Conservation (phyloP, 768 basidiomycete genomes). For the Lactarius akahatsu region DNA sequence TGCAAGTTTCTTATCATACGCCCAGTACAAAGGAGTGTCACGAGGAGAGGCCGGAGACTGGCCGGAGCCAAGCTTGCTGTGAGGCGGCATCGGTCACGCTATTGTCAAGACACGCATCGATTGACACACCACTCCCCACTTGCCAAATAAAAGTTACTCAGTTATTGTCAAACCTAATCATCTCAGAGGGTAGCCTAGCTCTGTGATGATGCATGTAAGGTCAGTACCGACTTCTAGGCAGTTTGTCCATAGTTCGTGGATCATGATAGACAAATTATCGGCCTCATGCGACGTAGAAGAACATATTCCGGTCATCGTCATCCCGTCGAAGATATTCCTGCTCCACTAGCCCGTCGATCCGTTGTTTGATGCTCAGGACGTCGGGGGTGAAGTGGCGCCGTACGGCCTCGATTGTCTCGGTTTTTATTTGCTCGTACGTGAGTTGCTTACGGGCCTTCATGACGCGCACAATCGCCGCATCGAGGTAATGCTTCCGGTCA, state of each 20-base stretch:
- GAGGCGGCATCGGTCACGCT: not conserved
- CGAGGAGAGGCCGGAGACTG: not conserved
- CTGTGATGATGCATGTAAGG: not conserved
- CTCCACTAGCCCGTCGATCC: slow-evolving; percentile 81
- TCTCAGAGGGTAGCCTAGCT: not conserved
- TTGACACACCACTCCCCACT: not conserved
- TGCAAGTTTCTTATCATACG: not conserved
- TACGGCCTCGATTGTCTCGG: slow-evolving; percentile 82
- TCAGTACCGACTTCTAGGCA: not conserved
- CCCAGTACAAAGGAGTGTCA: not conserved
- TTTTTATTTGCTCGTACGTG: slow-evolving; percentile 73
- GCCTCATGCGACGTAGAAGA: slow-evolving; percentile 73
- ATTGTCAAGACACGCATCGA: not conserved
- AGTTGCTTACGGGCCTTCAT: slow-evolving; percentile 94
- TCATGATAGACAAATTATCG: not conserved
- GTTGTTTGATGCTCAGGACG: slow-evolving; percentile 80
- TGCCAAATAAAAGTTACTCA: not conserved
- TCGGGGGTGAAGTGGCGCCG: slow-evolving; percentile 85
- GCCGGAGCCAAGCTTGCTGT: not conserved
- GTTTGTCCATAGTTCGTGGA: not conserved
- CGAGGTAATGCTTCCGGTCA: slow-evolving; percentile 81
- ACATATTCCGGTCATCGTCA: slow-evolving; percentile 65
- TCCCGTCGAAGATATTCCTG: slow-evolving; percentile 82
- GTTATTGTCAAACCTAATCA: not conserved
- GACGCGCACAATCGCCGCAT: slow-evolving; percentile 94